Base-by-base conservation (phyloP, 768 basidiomycete genomes). In the Lepiota venenata region DNA sequence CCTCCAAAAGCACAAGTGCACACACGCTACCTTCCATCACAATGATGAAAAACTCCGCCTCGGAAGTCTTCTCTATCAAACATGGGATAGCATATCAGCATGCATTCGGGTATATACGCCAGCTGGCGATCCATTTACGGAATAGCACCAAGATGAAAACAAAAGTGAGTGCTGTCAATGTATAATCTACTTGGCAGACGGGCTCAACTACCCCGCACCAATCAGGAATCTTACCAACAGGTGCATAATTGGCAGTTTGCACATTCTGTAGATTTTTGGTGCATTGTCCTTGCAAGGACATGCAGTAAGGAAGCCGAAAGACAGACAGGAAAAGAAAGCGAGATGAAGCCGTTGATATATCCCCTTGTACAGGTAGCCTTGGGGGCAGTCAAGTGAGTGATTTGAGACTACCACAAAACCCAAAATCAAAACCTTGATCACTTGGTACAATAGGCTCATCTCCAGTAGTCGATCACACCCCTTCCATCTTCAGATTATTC, bases 231-330 rank as follows among this genome's bases (percentile, higher is more conserved):
- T 8, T 95, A 89, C 72, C 88, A 87, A 68, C 87, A 89, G 62
- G 96, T 99, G 18, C 97, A 99, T 72, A 99, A 98, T 71, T 99
- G 97, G 97, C 97, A 98, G 72, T 98, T 88, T 60, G 89, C 87
- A 2, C 97, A 99, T 67, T 91, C 85, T 55, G 75, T 99, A 59
- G 97, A 99, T 74, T 98, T 98, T 64, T 99, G 97, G 97, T 81
- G 83, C 38, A 78, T 91, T 39, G 93, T 98, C 9, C 79, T 99
- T 9, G 88, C 86, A 18, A 78, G 86, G 41, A 87, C 92, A 14
- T 95, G 91, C 63, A 83, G 86, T 63, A 72, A 74, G 25, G 74
- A 85, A 61, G 72, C 75, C 2, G 77, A 83, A 55, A 65, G 68
- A 12, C 78, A 77, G 50, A 74, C 75, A 27, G 77, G 73, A 16